Evolutionary conservation across 2,329 filamentous ascomycete species (phyloP), one percentile per base, ranked within the genome.

Genomic region (Trichoderma breve): DNA sequence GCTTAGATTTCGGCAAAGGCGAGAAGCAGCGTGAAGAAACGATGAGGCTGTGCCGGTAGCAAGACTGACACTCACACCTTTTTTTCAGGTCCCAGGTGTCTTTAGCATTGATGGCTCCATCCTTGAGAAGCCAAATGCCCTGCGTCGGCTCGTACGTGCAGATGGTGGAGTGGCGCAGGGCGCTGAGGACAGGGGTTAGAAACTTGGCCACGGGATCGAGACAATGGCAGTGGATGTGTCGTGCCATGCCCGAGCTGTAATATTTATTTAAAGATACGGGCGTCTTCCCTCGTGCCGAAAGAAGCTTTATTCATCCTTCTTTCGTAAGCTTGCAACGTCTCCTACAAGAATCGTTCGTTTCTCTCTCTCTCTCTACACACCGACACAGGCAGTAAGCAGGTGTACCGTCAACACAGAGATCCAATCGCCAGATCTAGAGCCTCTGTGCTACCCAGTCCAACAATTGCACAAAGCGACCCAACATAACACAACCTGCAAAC

Each of bases 121-220:
- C 39, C n/a, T 26, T 21, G 15, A 3, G 21, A 34, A 39, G 26
- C 21, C 51, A 26, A 53, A 36, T 70, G 67, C 39, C 67, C 21
- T 62, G 57, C 66, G 39, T 69, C 66, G 66, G 55, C 55, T 47
- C 58, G 60, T 57, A 24, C 53, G 11, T 70, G 58, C 43, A 70
- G 58, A 34, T 64, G 61, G 68, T 71, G 68, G 58, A 71, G 68
- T 71, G 68, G 68, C 68, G 68, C 68, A 71, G 68, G 68, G 43
- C 68, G 21, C 26, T 36, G 7, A 26, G 51, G 30, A 55, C 68
- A 64, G 34, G 43, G 60, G 47, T 71, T 32, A 47, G 61, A 71
- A 71, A 64, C 60, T 71, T 71, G 68, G 68, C 68, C 68, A 71
- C 58, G 60, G 68, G 67, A 55, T 39, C 67, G 60, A 55, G 43